Percentiles rank a stretch among this genome's conserved stretches.
Conservation (phyloP, 495 filamentous ascomycete species). For the Aspergillus panamensis region DNA sequence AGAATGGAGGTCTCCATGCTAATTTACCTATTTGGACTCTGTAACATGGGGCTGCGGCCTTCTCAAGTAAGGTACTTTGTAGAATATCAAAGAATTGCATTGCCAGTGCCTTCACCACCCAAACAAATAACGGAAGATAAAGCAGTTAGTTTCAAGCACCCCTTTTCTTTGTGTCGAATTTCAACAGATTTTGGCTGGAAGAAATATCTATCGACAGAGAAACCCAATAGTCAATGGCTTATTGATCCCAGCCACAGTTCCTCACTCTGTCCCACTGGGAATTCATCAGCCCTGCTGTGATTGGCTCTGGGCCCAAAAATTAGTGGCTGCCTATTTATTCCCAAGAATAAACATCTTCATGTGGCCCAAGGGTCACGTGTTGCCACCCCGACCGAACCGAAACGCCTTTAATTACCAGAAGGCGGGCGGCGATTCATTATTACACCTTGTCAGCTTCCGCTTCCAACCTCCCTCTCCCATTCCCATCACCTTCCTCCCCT, state of each 20-base stretch:
- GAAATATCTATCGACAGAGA: background rate
- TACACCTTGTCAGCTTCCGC: conserved; percentile 39
- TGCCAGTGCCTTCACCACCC: background rate
- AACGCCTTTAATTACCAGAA: conserved; percentile 25
- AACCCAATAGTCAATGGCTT: background rate
- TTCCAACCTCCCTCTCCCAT: conserved; percentile 22
- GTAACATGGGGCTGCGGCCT: background rate
- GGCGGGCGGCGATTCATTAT: conserved; percentile 31
- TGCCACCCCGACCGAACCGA: conserved; percentile 29
- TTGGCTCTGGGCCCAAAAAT: conserved; percentile 7
- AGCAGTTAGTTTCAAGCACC: background rate
- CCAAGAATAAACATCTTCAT: conserved; percentile 11
- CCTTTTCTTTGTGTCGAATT: background rate
- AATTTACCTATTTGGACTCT: background rate
- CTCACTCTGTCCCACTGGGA: conserved; percentile 2
- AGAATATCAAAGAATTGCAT: background rate
- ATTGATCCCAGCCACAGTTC: conserved; percentile 4
- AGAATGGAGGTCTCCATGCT: background rate
- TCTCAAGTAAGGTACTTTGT: background rate
- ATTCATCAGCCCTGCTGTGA: conserved; percentile 5
- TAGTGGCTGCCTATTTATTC: conserved; percentile 13
- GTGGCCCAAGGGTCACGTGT: conserved; percentile 27
- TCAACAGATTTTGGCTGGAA: background rate
- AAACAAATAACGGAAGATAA: no score
- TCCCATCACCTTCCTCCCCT: conserved; percentile 13